Conservation (phyloP, 495 filamentous ascomycete species). For the Penicillium subrubescens region DNA sequence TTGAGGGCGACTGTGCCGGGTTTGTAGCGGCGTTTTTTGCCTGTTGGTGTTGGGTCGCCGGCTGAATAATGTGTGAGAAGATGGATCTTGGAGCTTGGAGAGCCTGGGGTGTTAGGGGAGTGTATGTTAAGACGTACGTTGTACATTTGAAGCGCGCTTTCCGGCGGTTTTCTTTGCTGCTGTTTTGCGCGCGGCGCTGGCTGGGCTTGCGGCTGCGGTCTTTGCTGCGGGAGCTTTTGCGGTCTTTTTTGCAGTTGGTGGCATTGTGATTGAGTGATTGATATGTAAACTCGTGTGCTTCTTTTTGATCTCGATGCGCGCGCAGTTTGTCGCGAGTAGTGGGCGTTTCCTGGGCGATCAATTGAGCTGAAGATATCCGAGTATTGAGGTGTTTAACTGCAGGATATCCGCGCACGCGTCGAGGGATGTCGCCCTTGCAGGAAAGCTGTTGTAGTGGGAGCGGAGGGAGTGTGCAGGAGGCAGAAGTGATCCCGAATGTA, state of each 20-base stretch:
- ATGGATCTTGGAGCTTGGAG: not conserved
- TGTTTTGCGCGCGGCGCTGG: conserved; percentile 23
- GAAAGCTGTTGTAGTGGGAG: not conserved
- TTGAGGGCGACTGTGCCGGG: conserved; percentile 83
- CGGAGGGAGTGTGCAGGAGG: not conserved
- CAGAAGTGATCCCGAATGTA: not conserved
- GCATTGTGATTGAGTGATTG: conserved; percentile 17
- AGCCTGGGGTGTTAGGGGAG: not conserved
- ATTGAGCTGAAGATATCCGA: conserved; percentile 5
- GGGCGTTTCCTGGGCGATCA: not conserved
- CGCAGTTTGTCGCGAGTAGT: not conserved
- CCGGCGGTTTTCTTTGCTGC: conserved; percentile 26
- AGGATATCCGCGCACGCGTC: conserved; percentile 7
- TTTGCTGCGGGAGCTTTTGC: conserved; percentile 8
- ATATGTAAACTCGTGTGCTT: not conserved
- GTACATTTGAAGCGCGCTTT: conserved; percentile 34
- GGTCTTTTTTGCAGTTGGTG: conserved; percentile 11
- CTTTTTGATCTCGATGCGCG: not conserved
- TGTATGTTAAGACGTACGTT: conserved; percentile 35
- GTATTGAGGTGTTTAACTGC: not conserved
- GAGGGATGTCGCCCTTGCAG: conserved; percentile 11
- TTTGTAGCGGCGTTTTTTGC: conserved; percentile 69
- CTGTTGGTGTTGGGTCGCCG: conserved; percentile 68
- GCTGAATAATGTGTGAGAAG: conserved; percentile 56
- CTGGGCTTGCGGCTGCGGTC: conserved; percentile 5